phyloP scores from a whole-genome alignment of 2,329 filamentous ascomycete genomes.

The Diplocarpon mali region DNA sequence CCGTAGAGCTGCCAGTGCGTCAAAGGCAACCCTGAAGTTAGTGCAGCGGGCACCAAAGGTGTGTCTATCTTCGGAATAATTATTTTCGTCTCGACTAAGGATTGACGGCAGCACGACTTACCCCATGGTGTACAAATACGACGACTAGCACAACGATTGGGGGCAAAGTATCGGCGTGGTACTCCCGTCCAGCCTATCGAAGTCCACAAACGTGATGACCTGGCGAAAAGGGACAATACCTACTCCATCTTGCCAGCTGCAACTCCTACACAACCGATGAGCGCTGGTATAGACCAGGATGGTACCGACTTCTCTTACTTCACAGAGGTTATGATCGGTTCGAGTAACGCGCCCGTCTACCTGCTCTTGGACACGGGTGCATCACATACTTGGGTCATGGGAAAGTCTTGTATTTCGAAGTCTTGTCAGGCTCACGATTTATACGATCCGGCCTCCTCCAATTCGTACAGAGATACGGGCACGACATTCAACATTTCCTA shows the following conservation, averaged over 20 bases:
- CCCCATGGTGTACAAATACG: conserved; percentile 13
- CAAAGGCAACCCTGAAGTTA: conserved; percentile 5
- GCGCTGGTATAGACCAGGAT: conserved; percentile 49
- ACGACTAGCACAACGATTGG: conserved; percentile 15
- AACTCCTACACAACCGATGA: conserved; percentile 35
- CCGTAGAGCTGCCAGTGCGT: neutral
- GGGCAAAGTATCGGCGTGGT: conserved; percentile 19
- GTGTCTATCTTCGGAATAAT: neutral
- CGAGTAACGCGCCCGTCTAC: conserved; percentile 40
- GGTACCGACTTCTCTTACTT: conserved; percentile 59
- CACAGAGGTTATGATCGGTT: conserved; percentile 44
- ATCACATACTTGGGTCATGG: conserved; percentile 76
- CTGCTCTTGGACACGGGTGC: conserved; percentile 58
- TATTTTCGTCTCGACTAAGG: neutral
- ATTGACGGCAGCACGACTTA: conserved; percentile 1
- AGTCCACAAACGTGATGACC: conserved; percentile 2
- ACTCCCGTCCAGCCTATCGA: conserved; percentile 3
- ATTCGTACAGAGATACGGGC: conserved; percentile 43
- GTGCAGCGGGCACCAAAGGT: conserved; percentile 11
- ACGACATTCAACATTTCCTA: conserved; percentile 58
- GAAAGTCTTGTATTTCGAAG: conserved; percentile 50
- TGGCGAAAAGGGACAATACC: conserved; percentile 18
- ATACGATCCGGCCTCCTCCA: conserved; percentile 57
- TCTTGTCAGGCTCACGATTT: conserved; percentile 61
- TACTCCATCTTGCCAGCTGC: conserved; percentile 19